Evolutionary conservation across 306 rosid species (phyloP).

Genomic region (Glycine tomentella): DNA sequence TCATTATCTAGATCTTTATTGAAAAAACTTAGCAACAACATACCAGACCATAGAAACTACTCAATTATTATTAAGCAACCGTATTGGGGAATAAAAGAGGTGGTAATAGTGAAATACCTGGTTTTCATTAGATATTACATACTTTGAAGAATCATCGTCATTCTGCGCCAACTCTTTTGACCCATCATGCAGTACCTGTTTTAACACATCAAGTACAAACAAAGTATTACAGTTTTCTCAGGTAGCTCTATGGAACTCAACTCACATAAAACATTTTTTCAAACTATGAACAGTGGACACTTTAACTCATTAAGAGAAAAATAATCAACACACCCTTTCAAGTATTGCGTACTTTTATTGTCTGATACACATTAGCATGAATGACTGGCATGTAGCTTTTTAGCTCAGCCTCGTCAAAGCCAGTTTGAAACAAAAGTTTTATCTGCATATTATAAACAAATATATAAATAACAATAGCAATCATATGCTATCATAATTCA

Average conservation of each 20-base stretch:
- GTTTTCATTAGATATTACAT: conserved; percentile 71
- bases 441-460: conserved; percentile 63
- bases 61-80: neutral
- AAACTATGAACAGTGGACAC: conserved; percentile 52
- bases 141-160: conserved; percentile 66
- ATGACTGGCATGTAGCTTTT: conserved; percentile 91
- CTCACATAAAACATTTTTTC: conserved; percentile 39
- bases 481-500: neutral
- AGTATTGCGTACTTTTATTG: conserved; percentile 99
- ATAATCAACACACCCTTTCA: conserved; percentile 99
- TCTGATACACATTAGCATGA: conserved; percentile 99
- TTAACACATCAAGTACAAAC: conserved; percentile 24
- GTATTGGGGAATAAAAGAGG: neutral
- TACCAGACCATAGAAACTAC: conserved; percentile 11
- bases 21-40: no score
- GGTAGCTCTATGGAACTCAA: conserved; percentile 41
- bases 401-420: conserved; percentile 97
- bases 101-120: conserved; percentile 60
- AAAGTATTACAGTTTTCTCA: conserved; percentile 7
- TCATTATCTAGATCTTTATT: neutral
- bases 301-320: conserved; percentile 72
- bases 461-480: conserved; percentile 32
- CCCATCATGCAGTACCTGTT: conserved; percentile 90
- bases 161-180: conserved; percentile 89
- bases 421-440: conserved; percentile 96